phyloP scores from a whole-genome alignment of 2,329 filamentous ascomycete genomes.

The Beauveria medogensis region DNA sequence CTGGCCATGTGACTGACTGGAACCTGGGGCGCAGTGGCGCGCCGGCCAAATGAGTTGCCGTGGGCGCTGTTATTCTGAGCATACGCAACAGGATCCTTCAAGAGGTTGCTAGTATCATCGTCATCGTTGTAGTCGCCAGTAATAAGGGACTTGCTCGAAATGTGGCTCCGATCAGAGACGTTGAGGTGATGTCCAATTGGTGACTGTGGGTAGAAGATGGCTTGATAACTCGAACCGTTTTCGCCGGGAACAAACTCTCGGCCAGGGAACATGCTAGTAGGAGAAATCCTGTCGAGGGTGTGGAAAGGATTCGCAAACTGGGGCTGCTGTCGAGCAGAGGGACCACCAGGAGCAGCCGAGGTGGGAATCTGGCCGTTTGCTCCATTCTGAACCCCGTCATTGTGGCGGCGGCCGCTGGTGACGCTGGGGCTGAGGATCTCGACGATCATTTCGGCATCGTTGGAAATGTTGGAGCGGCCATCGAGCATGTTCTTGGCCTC shows the following conservation, averaged over 20 bases:
- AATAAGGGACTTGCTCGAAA: conserved; percentile 64
- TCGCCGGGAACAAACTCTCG: conserved; percentile 52
- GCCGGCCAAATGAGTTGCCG: conserved; percentile 38
- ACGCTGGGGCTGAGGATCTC: conserved; percentile 45
- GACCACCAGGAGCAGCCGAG: conserved; percentile 30
- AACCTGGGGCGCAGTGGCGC: conserved; percentile 64
- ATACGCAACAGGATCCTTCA: conserved; percentile 64
- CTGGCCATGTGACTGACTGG: conserved; percentile 60
- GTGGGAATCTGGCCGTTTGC: conserved; percentile 23
- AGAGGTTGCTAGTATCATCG: conserved; percentile 63
- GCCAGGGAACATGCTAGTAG: conserved; percentile 43
- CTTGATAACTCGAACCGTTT: conserved; percentile 46
- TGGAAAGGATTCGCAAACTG: conserved; percentile 55
- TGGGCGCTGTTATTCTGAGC: conserved; percentile 48
- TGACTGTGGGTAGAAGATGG: conserved; percentile 64
- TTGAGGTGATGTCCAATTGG: conserved; percentile 61
- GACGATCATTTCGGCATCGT: conserved; percentile 45
- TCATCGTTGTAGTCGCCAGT: conserved; percentile 56
- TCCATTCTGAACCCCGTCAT: conserved; percentile 13
- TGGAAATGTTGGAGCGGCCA: conserved; percentile 43
- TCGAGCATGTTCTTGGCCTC: conserved; percentile 51
- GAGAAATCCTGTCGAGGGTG: conserved; percentile 52
- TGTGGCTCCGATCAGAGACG: conserved; percentile 44
- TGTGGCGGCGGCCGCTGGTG: conserved; percentile 19
- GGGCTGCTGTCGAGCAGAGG: conserved; percentile 40